phyloP scores from a whole-genome alignment of 1,139 yeast genomes.

The Yarrowia galli region DNA sequence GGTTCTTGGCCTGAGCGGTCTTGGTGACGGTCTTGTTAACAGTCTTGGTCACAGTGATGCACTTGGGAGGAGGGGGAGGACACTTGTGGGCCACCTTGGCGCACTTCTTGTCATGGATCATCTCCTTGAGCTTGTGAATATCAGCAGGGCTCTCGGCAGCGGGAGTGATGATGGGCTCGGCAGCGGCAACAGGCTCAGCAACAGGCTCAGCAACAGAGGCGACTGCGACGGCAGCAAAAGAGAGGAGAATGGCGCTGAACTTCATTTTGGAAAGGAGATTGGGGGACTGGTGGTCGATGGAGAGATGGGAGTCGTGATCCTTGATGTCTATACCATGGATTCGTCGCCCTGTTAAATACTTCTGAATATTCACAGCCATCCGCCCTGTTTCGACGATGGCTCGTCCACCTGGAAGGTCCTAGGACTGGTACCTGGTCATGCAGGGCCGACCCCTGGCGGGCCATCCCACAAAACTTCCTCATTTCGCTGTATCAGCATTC shows the following conservation, averaged over 20 bases:
- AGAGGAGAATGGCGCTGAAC: slow-evolving; percentile 15
- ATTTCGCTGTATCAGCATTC: background rate
- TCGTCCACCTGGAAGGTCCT: background rate
- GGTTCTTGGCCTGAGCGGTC: slow-evolving; percentile 23
- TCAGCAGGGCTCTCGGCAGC: slow-evolving; percentile 25
- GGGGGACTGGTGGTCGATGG: background rate
- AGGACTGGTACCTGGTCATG: slow-evolving; percentile 15
- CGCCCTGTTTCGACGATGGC: background rate
- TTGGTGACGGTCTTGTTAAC: slow-evolving; percentile 25
- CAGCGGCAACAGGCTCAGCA: slow-evolving; percentile 5
- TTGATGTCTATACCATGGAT: background rate
- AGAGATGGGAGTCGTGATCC: background rate
- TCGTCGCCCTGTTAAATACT: background rate
- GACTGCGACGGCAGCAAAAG: slow-evolving; percentile 14
- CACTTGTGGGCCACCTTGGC: slow-evolving; percentile 19
- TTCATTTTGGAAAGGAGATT: slow-evolving; percentile 1
- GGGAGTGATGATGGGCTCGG: slow-evolving; percentile 11
- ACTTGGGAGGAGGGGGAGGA: slow-evolving; percentile 31
- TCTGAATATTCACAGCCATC: too few relatives aligned
- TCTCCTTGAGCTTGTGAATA: slow-evolving; percentile 20
- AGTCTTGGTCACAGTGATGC: slow-evolving; percentile 12
- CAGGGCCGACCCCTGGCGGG: slow-evolving; percentile 22
- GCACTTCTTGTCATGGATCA: slow-evolving; percentile 25
- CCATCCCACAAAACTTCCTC: background rate
- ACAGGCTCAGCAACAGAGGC: slow-evolving; percentile 22